A percentile compares a stretch with the other conserved stretches of the same genome.
Evolutionary conservation across 139 green algal genomes (phyloP).

Genomic region (Micromonas pusilla): DNA sequence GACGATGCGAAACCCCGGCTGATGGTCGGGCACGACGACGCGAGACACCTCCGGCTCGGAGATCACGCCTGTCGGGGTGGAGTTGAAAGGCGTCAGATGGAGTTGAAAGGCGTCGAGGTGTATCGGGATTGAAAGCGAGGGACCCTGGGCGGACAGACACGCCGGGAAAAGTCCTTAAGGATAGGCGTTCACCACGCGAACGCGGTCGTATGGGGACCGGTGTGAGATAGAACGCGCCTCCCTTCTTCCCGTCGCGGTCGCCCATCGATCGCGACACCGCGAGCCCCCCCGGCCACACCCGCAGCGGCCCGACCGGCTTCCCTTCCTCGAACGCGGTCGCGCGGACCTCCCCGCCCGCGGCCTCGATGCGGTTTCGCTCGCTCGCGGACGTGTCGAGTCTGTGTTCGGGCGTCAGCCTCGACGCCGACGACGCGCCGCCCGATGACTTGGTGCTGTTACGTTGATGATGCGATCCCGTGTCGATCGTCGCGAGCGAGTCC

Average conservation of each 20-base stretch:
- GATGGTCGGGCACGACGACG: slow-evolving; percentile 29
- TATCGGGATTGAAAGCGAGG: too few species aligned
- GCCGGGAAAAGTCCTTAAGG: too few species aligned
- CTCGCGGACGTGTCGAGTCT: slow-evolving; percentile 3
- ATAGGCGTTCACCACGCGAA: too few species aligned
- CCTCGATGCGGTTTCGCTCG: slow-evolving; percentile 22
- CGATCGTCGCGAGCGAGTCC: slow-evolving; percentile 72
- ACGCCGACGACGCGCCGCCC: slow-evolving; percentile 24
- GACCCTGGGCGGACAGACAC: too few species aligned
- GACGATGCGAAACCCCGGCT: slow-evolving; percentile 9
- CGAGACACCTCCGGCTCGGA: slow-evolving; percentile 73
- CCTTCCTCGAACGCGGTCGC: slow-evolving; percentile 18
- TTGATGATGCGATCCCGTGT: too few species aligned
- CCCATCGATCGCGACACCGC: slow-evolving; percentile 74
- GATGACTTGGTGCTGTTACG: too few species aligned
- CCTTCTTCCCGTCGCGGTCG: slow-evolving; percentile 70
- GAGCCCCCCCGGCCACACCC: slow-evolving; percentile 84
- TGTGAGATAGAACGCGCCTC: too few species aligned
- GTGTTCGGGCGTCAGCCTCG: slow-evolving; percentile 14
- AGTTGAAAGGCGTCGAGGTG: too few species aligned
- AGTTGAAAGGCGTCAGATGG: too few species aligned
- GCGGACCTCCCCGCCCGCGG: slow-evolving; percentile 5
- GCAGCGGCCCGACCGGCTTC: slow-evolving; percentile 64
- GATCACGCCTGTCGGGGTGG: too few species aligned
- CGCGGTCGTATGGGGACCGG: too few species aligned